A percentile compares a stretch with the other conserved stretches of the same genome.
Evolutionary conservation across 495 filamentous ascomycete species (phyloP).

Genomic region (Penicillium silybi): DNA sequence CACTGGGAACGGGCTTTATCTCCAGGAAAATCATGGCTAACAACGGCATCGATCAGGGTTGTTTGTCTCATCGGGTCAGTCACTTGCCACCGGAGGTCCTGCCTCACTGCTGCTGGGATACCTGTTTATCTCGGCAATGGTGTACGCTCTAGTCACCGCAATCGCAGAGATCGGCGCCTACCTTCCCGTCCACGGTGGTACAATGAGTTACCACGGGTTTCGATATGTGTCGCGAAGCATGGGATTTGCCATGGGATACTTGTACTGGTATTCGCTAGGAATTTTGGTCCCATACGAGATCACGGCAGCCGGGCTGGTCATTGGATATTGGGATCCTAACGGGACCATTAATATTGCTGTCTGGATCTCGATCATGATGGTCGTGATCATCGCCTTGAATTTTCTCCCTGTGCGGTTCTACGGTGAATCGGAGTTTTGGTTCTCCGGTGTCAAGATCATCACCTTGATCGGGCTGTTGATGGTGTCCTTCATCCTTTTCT

Average conservation of each 20-base stretch:
- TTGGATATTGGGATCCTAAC: conserved; percentile 62
- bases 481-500: conserved; percentile 66
- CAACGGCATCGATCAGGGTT: conserved; percentile 15
- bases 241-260: conserved; percentile 60
- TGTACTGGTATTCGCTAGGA: conserved; percentile 58
- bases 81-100: conserved; percentile 56
- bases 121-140: conserved; percentile 53
- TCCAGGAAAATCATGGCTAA: background rate
- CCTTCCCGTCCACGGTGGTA: conserved; percentile 56
- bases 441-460: conserved; percentile 72
- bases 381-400: conserved; percentile 61
- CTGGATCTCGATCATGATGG: conserved; percentile 70
- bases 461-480: conserved; percentile 68
- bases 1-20: background rate
- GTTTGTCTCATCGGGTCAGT: conserved; percentile 55
- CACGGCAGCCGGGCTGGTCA: conserved; percentile 65
- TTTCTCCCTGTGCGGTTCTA: conserved; percentile 64
- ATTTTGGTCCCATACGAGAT: conserved; percentile 69
- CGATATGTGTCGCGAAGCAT: conserved; percentile 59
- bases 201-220: conserved; percentile 54
- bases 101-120: conserved; percentile 64
- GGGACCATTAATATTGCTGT: conserved; percentile 45
- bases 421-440: conserved; percentile 72
- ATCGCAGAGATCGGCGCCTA: conserved; percentile 64
- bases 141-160: conserved; percentile 58